Evolutionary conservation across 805 yeast genomes (phyloP), one percentile per base, ranked within the genome.

Genomic region (Zygosaccharomyces siamensis): DNA sequence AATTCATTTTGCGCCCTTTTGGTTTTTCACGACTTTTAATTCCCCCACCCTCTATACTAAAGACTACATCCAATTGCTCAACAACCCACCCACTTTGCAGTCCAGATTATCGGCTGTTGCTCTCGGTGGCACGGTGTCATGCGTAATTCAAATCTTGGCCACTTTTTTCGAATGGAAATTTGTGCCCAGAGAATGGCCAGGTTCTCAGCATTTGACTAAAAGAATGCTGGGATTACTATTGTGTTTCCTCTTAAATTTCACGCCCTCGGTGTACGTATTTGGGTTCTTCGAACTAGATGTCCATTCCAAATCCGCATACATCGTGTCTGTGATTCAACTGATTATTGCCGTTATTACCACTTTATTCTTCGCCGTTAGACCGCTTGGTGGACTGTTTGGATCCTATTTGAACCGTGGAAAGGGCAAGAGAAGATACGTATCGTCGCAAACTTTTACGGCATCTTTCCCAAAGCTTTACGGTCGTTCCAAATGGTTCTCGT

Each of bases 21-120:
- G 96, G 96, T 78, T 80, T 49, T 87, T 81, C 60, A 84, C 89
- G 0, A 63, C 83, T 39, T 77, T 76, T 61, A 85, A 87, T 61
- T 72, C 89, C 0, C 82, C 86, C 0, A 76, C 86, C 0, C 69
- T 87, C 26, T 86, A 84, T 63, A 83, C 89, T 0, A 67, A 68
- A 33, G 68, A 77, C 46, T 85, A 84, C 59, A 70, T 70, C 44
- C 80, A 78, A 35, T 61, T 71, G 5, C 54, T 72, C 40, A 76
- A 85, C 57, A 83, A 79, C 60, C 77, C 76, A 28, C 95, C 96
- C 0, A 72, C 83, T 1, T 50, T 65, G 3, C 82, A 81, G 47
- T 73, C 80, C 0, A 71, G 72, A 14, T 60, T 84, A 20, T 72
- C 89, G 0, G 76, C 80, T 0, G 73, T 85, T 65, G 77, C 93